Percentiles rank a stretch among this genome's conserved stretches.
Conservation (phyloP, 2,329 filamentous ascomycete genomes). For the Colletotrichum navitas region DNA sequence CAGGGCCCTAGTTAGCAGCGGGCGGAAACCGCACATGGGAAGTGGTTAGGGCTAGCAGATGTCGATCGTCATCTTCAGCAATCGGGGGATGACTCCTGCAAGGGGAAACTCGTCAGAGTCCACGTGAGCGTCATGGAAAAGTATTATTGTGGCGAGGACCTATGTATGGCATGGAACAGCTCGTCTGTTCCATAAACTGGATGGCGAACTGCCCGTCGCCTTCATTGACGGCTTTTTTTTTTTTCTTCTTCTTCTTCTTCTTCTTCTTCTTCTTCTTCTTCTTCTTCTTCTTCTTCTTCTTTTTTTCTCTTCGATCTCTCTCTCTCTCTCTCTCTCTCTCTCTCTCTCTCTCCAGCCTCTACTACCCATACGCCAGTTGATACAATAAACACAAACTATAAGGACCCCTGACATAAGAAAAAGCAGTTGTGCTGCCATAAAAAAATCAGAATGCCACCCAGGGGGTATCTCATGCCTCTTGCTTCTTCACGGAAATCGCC, state of each 20-base stretch:
- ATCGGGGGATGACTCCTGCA: neutral
- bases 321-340: no score
- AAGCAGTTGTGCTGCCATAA: neutral
- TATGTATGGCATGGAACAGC: neutral
- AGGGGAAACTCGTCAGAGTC: no score
- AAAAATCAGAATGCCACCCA: constrained; percentile 14
- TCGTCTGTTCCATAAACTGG: neutral
- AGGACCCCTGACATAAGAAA: neutral
- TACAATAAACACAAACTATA: neutral
- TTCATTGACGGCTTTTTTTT: neutral
- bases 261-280: neutral
- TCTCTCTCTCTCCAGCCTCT: neutral
- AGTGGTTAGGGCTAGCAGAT: neutral
- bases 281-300: no score
- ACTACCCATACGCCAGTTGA: no score
- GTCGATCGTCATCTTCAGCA: constrained; percentile 14
- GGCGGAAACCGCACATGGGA: neutral
- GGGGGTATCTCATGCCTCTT: constrained; percentile 11
- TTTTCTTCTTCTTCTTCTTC: no score
- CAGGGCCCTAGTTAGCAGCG: constrained; percentile 5
- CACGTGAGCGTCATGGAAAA: neutral
- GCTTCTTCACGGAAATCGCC: neutral
- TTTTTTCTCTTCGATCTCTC: no score
- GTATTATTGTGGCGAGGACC: neutral
- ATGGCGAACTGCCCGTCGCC: neutral